Percentiles rank a stretch among this genome's conserved stretches.
Conservation (phyloP, 2,329 filamentous ascomycete genomes). For the Penicillium sp. region DNA sequence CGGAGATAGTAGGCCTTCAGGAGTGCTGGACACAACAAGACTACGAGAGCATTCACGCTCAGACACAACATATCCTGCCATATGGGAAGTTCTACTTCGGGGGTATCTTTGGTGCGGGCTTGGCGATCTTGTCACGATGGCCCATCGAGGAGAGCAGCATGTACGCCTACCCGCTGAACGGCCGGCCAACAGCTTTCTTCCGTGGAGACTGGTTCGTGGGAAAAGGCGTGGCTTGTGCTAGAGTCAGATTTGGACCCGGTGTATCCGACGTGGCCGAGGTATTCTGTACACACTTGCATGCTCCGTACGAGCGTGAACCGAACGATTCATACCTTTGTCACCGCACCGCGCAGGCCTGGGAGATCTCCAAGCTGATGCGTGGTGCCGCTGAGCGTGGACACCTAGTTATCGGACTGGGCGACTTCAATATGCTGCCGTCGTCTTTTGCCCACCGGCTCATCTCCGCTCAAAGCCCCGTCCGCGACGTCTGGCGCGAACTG, state of each 20-base stretch:
- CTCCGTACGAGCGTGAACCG: slow-evolving; percentile 77
- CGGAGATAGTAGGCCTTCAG: slow-evolving; percentile 88
- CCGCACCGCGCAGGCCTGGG: slow-evolving; percentile 89
- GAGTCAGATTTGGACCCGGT: slow-evolving; percentile 67
- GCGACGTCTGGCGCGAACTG: slow-evolving; percentile 79
- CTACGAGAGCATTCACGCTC: slow-evolving; percentile 72
- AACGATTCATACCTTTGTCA: slow-evolving; percentile 87
- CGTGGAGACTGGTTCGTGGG: slow-evolving; percentile 95
- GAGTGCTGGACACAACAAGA: slow-evolving; percentile 91
- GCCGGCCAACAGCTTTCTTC: slow-evolving; percentile 88
- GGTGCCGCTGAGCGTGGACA: slow-evolving; percentile 77
- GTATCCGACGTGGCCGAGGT: slow-evolving; percentile 73
- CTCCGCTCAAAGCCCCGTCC: slow-evolving; percentile 71
- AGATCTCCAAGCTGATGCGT: slow-evolving; percentile 84
- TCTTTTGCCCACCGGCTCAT: slow-evolving; percentile 83
- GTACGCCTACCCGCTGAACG: slow-evolving; percentile 85
- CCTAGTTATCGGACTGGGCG: slow-evolving; percentile 80
- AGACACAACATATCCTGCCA: slow-evolving; percentile 72
- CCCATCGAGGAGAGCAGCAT: slow-evolving; percentile 88
- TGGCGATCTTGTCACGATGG: slow-evolving; percentile 88
- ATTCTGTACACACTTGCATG: slow-evolving; percentile 89
- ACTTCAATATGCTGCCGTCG: slow-evolving; percentile 94
- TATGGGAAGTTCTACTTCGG: slow-evolving; percentile 91
- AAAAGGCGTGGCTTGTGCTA: slow-evolving; percentile 84
- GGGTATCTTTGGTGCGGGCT: slow-evolving; percentile 83